Percentiles rank a stretch among this genome's conserved stretches.
Conservation (phyloP, 2,329 filamentous ascomycete genomes). For the Verticillium dahliae region DNA sequence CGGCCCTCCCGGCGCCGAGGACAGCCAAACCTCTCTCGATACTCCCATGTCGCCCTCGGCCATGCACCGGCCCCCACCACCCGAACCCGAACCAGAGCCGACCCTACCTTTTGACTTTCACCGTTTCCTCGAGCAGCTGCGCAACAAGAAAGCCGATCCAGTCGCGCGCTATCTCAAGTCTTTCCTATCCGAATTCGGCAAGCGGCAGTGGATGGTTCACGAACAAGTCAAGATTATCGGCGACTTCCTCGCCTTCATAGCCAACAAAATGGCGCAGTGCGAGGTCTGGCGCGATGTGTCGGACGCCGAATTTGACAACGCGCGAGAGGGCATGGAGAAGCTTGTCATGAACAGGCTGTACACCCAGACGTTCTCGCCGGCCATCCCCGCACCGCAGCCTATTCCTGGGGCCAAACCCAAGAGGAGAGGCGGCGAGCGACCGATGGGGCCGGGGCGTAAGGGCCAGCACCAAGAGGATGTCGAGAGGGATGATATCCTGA, state of each 20-base stretch:
- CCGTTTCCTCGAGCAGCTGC: constrained; percentile 88
- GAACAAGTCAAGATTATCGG: constrained; percentile 98
- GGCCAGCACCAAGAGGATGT: constrained; percentile 98
- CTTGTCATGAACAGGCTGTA: constrained; percentile 98
- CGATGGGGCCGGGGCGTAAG: constrained; percentile 72
- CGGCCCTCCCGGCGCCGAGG: constrained; percentile 36
- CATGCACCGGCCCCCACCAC: constrained; percentile 59
- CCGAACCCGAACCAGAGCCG: constrained; percentile 72
- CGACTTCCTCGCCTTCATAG: constrained; percentile 93
- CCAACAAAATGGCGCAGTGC: constrained; percentile 95
- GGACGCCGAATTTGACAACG: constrained; percentile 96
- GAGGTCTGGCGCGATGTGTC: constrained; percentile 96
- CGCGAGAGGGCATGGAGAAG: constrained; percentile 98
- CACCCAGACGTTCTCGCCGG: constrained; percentile 90
- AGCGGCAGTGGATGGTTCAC: constrained; percentile 99
- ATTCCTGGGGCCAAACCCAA: constrained; percentile 62
- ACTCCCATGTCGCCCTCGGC: constrained; percentile 41
- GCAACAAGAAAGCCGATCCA: constrained; percentile 95
- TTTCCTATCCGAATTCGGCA: constrained; percentile 89
- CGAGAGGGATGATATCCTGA: constrained; percentile 89
- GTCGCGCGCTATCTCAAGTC: constrained; percentile 94
- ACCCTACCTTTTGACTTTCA: constrained; percentile 94
- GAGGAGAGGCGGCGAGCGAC: constrained; percentile 60
- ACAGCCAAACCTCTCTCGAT: constrained; percentile 22
- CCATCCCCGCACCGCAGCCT: constrained; percentile 75